Evolutionary conservation across 768 basidiomycete genomes (phyloP), one percentile per base, ranked within the genome.

Genomic region (Xanthoconium purpureum): DNA sequence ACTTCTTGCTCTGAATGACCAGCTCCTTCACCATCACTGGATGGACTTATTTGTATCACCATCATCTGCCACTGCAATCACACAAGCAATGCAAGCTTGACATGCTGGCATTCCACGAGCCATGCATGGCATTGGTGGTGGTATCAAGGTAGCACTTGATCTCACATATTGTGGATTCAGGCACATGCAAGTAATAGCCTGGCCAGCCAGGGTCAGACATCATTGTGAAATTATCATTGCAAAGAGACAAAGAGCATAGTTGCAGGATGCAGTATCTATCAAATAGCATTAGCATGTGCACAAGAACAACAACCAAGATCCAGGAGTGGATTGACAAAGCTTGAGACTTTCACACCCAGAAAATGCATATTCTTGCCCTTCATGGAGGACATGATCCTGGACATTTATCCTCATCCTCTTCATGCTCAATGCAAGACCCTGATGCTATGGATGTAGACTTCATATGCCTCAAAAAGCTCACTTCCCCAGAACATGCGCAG

Each of bases 111-210:
- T 61, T 95, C 91, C 47, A 70, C 67, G 78, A 98, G 98, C n/a
- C 85, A 82, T 28, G 80, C 76, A 73, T 98, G 97, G 6, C 72
- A 75, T 98, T 99, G 77, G 97, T 87, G 42, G 81, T 80, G 15
- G 97, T 96, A 77, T 98, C 97, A 63, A 99, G 97, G 62, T 79
- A 99, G 77, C 98, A 97, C 75, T 99, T 97, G 69, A 99, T 97
- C 77, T 99, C 97, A 44, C 94, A 96, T 95, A 98, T 97, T 11
- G 93, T 97, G 77, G 98, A 99, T 73, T 99, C 97, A 62, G 96
- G 91, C 33, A 98, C 96, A 58, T 96, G n/a, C n/a, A n/a, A n/a
- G 94, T 46, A 99, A 82, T 38, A 99, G 81, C 51, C 97, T n/a
- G n/a, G n/a, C 97, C 38, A 95, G 92, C 54, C 94, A 89, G 14